These are phyloP conservation scores for Camellia granthamiana DNA, from an alignment of 148 eudicot species.

Conservation along the genomic window DNA sequence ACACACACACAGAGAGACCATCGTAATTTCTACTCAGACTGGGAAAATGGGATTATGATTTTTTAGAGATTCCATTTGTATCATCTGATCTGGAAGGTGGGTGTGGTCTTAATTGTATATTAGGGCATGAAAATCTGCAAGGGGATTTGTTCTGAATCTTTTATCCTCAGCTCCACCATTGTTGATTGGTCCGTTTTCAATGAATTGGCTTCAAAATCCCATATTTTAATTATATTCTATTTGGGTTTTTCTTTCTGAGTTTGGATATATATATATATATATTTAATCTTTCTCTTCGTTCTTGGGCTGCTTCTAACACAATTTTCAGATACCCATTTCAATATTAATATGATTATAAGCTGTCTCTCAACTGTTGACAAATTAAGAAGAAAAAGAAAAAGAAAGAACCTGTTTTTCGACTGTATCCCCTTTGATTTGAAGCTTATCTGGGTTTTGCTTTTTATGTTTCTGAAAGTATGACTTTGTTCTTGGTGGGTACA, in stretches of 20 bases:
- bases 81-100: constrained; percentile 13
- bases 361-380: constrained; percentile 2
- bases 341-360: not conserved
- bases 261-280: not conserved
- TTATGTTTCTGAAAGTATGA: not conserved
- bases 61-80: not conserved
- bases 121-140: constrained; percentile 18
- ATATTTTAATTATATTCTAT: not conserved
- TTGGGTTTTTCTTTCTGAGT: constrained; percentile 10
- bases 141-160: constrained; percentile 9
- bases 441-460: constrained; percentile 7
- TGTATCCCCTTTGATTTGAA: not conserved
- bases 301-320: constrained; percentile 8
- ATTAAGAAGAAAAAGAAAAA: not conserved
- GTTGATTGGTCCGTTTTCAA: constrained; percentile 15
- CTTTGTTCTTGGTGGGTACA: not conserved
- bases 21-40: not conserved
- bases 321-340: constrained; percentile 1
- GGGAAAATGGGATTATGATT: constrained; percentile 1
- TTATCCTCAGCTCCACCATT: constrained; percentile 13
- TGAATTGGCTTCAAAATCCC: not conserved
- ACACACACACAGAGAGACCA: not conserved
- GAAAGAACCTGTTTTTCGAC: not conserved
- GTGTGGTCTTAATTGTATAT: not conserved
- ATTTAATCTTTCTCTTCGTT: not conserved